Conservation (phyloP, 495 filamentous ascomycete genomes). For the Xylaria scruposa region DNA sequence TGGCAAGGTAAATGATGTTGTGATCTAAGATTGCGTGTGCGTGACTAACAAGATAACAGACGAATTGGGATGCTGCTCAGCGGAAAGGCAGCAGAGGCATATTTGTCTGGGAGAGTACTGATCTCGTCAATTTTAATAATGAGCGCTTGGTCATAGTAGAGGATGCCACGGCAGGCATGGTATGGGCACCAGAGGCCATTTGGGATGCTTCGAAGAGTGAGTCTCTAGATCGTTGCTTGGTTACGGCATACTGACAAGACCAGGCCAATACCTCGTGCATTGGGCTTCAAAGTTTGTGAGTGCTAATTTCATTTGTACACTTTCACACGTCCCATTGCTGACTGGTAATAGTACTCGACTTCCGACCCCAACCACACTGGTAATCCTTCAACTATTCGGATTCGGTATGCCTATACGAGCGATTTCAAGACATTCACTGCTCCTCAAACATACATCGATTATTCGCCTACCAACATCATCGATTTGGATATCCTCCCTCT, state of each 20-base stretch:
- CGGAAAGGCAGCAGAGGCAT: constrained; percentile 57
- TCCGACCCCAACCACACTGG: constrained; percentile 49
- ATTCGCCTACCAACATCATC: constrained; percentile 53
- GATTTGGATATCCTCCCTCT: constrained; percentile 51
- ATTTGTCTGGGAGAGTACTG: constrained; percentile 61
- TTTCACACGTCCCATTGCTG: neutral
- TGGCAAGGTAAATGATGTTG: constrained; percentile 45
- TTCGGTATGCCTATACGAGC: constrained; percentile 52
- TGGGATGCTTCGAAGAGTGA: constrained; percentile 56
- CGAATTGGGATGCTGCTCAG: constrained; percentile 59
- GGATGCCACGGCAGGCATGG: constrained; percentile 59
- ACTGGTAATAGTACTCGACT: constrained; percentile 43
- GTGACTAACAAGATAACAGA: constrained; percentile 40
- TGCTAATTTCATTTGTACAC: neutral
- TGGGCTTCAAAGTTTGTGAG: constrained; percentile 61
- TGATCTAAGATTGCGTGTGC: neutral
- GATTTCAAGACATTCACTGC: constrained; percentile 52
- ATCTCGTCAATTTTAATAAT: constrained; percentile 54
- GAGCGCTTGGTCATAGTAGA: constrained; percentile 58
- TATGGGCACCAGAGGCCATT: constrained; percentile 62
- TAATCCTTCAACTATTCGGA: constrained; percentile 47
- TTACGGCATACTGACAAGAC: constrained; percentile 16
- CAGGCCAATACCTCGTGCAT: constrained; percentile 57
- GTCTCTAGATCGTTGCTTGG: neutral
- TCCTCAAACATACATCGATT: constrained; percentile 53